Evolutionary conservation across 2,329 filamentous ascomycete species (phyloP), one percentile per base, ranked within the genome.

Genomic region (Hypomyces rosellus): DNA sequence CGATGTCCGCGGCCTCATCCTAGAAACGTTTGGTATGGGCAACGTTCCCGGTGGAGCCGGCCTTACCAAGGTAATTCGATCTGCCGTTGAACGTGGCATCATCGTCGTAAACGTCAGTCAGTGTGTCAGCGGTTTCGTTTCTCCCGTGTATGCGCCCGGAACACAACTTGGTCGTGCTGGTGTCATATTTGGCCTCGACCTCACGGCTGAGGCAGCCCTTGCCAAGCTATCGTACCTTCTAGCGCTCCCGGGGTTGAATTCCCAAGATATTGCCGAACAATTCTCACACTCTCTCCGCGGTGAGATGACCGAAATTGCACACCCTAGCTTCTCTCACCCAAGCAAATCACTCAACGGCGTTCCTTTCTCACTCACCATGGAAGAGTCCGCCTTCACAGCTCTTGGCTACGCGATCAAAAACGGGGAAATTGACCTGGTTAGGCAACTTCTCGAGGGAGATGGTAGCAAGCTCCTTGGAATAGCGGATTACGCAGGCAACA

Each of bases 21-120:
- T 96, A 40, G 90, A 96, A 70, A 96, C 90, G 0, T 96, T 96
- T 66, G 91, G 91, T 53, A 90, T 93, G 65, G 91, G 91, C 50
- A 96, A 96, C 69, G 87, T 91, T 11, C 91, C 91, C 3, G 86
- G 86, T 37, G 89, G 89, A 30, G 78, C 84, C 44, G 88, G 82
- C 46, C 78, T 96, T 65, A 90, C 86, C 14, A 82, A 82, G 49
- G 87, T 92, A 45, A 82, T 96, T 60, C 78, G 81, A 15, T 80
- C 83, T 40, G 90, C 88, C 18, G 88, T 95, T 38, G 75, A 84
- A 62, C 81, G 89, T 52, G 90, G 89, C 36, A 84, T 93, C 56
- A 82, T 93, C 52, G 85, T 96, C 53, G 88, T 96, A 57, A 96
- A 95, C 64, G 85, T 96, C 53, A 95, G 88, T 46, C 91, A 96